A percentile compares a stretch with the other conserved stretches of the same genome.
These are phyloP conservation scores for Cicer judaicum DNA, from an alignment of 306 rosid species.

Conservation along the genomic window DNA sequence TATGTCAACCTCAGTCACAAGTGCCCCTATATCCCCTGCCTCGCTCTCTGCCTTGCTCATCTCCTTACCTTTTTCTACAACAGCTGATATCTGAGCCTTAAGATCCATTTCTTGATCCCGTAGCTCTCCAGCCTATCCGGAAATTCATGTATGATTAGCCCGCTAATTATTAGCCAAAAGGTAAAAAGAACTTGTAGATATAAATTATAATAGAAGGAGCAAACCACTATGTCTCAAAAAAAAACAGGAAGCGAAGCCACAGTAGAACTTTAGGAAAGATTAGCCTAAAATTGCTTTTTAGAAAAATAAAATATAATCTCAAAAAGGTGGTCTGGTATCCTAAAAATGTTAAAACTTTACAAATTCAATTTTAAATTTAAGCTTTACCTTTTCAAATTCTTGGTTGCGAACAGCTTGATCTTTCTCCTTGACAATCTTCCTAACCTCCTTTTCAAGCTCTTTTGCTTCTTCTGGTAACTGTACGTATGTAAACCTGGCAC, in stretches of 20 bases:
- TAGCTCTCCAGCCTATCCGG: constrained; percentile 84
- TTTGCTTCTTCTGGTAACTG: constrained; percentile 95
- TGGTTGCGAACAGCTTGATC: constrained; percentile 90
- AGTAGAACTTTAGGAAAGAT: background rate
- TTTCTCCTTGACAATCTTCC: constrained; percentile 91
- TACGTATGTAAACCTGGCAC: constrained; percentile 26
- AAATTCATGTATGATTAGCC: constrained; percentile 35
- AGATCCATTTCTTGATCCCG: constrained; percentile 96
- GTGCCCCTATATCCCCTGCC: constrained; percentile 86
- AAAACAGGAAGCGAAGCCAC: constrained; percentile 16
- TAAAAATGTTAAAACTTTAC: background rate
- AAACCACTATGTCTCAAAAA: constrained; percentile 16
- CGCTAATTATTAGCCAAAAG: constrained; percentile 5
- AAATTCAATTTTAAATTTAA: constrained; percentile 2
- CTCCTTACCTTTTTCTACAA: constrained; percentile 89
- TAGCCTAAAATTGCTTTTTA: background rate
- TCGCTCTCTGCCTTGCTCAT: constrained; percentile 97
- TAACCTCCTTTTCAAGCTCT: constrained; percentile 86
- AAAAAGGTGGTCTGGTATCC: background rate
- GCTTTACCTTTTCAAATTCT: constrained; percentile 87
- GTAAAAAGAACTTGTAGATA: background rate
- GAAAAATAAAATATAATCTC: background rate
- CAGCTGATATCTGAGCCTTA: constrained; percentile 79
- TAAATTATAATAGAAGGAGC: constrained; percentile 15
- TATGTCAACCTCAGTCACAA: constrained; percentile 90